Percentiles rank a stretch among this genome's conserved stretches.
These are phyloP conservation scores for Royoungia palumana DNA, from an alignment of 768 basidiomycete genomes.

Conservation along the genomic window DNA sequence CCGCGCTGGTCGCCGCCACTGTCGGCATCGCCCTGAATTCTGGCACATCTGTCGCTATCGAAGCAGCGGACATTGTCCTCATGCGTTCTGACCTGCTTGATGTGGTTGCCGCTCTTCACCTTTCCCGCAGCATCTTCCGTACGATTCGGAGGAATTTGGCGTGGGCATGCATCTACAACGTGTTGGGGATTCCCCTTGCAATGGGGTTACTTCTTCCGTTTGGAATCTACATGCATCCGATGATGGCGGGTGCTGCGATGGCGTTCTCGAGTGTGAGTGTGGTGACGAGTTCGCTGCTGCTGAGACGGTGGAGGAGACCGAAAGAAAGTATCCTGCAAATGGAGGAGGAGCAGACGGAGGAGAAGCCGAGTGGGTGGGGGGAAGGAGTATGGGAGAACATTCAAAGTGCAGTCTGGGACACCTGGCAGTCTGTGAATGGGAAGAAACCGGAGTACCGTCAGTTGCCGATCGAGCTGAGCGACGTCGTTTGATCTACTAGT, in stretches of 20 bases:
- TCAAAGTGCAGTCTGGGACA: conserved; percentile 40
- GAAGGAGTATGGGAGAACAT: conserved; percentile 36
- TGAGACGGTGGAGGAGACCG: conserved; percentile 83
- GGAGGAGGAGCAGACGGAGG: conserved; percentile 32
- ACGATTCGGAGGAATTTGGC: conserved; percentile 91
- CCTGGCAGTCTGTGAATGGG: conserved; percentile 47
- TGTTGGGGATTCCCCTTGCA: conserved; percentile 91
- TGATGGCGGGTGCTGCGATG: conserved; percentile 99
- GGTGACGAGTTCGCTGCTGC: conserved; percentile 81
- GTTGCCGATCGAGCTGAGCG: conserved; percentile 65
- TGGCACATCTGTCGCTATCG: conserved; percentile 95
- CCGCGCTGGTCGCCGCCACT: conserved; percentile 91
- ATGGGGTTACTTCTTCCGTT: conserved; percentile 96
- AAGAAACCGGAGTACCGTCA: conserved; percentile 58
- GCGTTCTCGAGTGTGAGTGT: conserved; percentile 97
- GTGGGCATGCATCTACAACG: conserved; percentile 95
- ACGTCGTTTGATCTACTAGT: conserved; percentile 21
- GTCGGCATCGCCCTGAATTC: conserved; percentile 96
- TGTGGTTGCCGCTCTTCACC: conserved; percentile 93
- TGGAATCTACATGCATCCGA: conserved; percentile 91
- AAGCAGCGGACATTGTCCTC: conserved; percentile 96
- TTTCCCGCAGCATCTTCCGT: conserved; percentile 82
- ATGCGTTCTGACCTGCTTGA: conserved; percentile 97
- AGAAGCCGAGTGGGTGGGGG: conserved; percentile 28
- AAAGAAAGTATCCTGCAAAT: conserved; percentile 66